Conservation (phyloP, 2,329 filamentous ascomycete genomes). For the Podosphaera xanthii region DNA sequence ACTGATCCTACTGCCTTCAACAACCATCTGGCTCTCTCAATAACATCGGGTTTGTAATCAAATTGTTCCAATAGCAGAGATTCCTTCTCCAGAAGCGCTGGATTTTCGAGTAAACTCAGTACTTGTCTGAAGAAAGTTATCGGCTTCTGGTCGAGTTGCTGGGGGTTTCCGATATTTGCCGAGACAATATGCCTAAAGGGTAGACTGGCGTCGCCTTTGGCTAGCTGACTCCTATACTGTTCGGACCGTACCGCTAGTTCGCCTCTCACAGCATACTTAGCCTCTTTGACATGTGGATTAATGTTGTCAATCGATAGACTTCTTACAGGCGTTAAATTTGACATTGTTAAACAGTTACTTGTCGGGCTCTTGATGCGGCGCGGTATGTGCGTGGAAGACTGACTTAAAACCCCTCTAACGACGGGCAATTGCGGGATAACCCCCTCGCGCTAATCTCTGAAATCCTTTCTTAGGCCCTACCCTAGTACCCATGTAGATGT, state of each 20-base stretch:
- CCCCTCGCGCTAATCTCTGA: too few relatives aligned
- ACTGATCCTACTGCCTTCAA: slow-evolving; percentile 72
- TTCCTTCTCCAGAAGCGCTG: slow-evolving; percentile 58
- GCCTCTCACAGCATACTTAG: slow-evolving; percentile 90
- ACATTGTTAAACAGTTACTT: slow-evolving; percentile 10
- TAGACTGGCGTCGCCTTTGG: slow-evolving; percentile 30
- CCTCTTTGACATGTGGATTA: slow-evolving; percentile 68
- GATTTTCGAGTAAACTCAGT: slow-evolving; percentile 79
- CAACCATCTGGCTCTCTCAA: slow-evolving; percentile 61
- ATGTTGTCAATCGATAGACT: slow-evolving; percentile 64
- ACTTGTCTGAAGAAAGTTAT: slow-evolving; percentile 99
- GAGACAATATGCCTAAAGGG: slow-evolving; percentile 85
- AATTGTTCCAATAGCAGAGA: slow-evolving; percentile 52
- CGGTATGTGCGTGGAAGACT: too few relatives aligned
- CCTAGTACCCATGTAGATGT: too few relatives aligned
- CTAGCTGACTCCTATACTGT: slow-evolving; percentile 57
- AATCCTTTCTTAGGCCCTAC: too few relatives aligned
- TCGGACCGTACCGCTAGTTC: slow-evolving; percentile 89
- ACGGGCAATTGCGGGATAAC: too few relatives aligned
- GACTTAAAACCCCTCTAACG: too few relatives aligned
- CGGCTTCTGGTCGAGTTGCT: slow-evolving; percentile 96
- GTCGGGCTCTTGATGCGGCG: slow-evolving; percentile 1
- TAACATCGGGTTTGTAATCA: slow-evolving; percentile 75
- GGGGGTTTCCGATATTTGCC: slow-evolving; percentile 96
- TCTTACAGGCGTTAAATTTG: slow-evolving; percentile 18